Percentiles rank a stretch among this genome's conserved stretches.
Conservation (phyloP, 805 yeast species). For the baker's yeast (Saccharomyces cerevisiae) region DNA sequence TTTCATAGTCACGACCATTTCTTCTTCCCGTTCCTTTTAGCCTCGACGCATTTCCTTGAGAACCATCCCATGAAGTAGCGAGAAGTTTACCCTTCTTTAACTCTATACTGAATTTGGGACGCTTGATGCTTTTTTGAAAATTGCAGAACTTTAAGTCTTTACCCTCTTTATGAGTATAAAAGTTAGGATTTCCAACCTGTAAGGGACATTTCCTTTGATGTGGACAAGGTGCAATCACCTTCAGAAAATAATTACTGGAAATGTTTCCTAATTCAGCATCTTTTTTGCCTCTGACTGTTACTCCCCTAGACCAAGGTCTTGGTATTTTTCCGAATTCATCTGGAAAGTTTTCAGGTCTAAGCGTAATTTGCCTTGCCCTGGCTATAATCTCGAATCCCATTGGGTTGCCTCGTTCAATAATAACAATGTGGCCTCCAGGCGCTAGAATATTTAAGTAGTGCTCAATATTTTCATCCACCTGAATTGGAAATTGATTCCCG, state of each 20-base stretch:
- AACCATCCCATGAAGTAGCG: constrained; percentile 61
- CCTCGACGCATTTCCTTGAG: constrained; percentile 42
- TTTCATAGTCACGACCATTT: constrained; percentile 59
- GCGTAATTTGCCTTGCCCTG: constrained; percentile 79
- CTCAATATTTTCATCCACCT: constrained; percentile 62
- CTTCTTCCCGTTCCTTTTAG: constrained; percentile 67
- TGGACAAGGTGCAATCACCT: constrained; percentile 80
- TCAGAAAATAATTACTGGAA: constrained; percentile 43
- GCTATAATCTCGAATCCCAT: constrained; percentile 83
- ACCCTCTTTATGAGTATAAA: constrained; percentile 48
- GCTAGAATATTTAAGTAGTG: constrained; percentile 50
- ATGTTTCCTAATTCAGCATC: constrained; percentile 6
- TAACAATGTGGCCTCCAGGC: constrained; percentile 72
- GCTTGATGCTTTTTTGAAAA: constrained; percentile 57
- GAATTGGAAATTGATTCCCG: constrained; percentile 54
- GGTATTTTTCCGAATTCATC: constrained; percentile 57
- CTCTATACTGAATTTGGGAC: constrained; percentile 78
- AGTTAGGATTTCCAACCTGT: constrained; percentile 67
- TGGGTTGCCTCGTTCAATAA: constrained; percentile 85
- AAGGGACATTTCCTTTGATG: constrained; percentile 84
- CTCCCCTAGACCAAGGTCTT: constrained; percentile 54
- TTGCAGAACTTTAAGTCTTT: constrained; percentile 65
- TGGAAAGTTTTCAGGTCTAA: constrained; percentile 69
- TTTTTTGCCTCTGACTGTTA: constrained; percentile 25
- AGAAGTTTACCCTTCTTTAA: constrained; percentile 73